Conservation (phyloP, 768 basidiomycete genomes). For the Boletus rubropictus region DNA sequence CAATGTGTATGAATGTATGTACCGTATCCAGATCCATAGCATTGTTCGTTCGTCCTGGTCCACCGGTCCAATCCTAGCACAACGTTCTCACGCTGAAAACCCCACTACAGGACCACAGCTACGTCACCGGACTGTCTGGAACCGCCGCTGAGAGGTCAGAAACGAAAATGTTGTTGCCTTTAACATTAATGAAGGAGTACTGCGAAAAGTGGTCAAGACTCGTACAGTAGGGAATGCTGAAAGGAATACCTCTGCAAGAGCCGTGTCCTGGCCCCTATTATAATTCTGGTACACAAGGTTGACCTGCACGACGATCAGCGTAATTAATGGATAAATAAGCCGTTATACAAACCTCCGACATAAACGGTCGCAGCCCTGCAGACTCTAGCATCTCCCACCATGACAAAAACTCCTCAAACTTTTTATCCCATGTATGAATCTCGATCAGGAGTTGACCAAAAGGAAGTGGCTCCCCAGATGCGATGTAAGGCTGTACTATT, state of each 20-base stretch:
- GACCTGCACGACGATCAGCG: constrained; percentile 33
- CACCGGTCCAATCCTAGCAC: not conserved
- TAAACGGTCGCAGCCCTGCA: constrained; percentile 43
- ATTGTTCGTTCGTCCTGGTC: constrained; percentile 5
- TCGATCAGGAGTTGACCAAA: constrained; percentile 47
- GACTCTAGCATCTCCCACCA: constrained; percentile 46
- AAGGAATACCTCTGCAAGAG: constrained; percentile 44
- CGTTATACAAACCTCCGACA: constrained; percentile 34
- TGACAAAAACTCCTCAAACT: constrained; percentile 32
- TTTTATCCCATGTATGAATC: constrained; percentile 37
- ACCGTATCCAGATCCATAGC: constrained; percentile 19
- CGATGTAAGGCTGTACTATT: constrained; percentile 35
- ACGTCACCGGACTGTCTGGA: constrained; percentile 13
- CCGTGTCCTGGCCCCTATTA: constrained; percentile 40
- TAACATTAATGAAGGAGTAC: constrained; percentile 53
- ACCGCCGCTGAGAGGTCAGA: constrained; percentile 12
- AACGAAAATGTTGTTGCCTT: constrained; percentile 46
- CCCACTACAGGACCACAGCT: not conserved
- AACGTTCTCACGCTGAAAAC: constrained; percentile 2
- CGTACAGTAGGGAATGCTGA: not conserved
- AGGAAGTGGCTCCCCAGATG: constrained; percentile 35
- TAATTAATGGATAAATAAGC: not conserved
- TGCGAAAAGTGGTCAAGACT: constrained; percentile 15
- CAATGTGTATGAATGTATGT: constrained; percentile 8
- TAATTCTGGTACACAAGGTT: constrained; percentile 57